These are phyloP conservation scores for Rhizomucor pusillus DNA, from an alignment of 371 early-diverging fungal species.

Conservation along the genomic window DNA sequence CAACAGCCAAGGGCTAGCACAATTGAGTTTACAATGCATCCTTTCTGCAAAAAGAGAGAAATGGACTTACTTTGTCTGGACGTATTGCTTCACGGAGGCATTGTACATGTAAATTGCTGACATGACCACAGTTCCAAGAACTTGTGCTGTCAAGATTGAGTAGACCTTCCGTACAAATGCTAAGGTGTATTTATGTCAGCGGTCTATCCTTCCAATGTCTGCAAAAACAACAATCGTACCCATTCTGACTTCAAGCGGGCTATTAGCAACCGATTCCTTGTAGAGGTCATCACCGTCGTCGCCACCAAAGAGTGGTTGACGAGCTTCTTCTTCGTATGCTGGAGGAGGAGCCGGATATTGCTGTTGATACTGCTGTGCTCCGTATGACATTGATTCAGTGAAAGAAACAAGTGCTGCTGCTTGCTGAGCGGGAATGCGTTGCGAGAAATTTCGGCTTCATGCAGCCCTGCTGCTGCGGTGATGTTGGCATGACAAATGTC, in stretches of 20 bases:
- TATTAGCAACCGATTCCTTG: conserved; percentile 56
- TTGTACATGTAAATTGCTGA: conserved; percentile 62
- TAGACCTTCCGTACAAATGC: conserved; percentile 83
- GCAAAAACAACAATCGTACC: conserved; percentile 24
- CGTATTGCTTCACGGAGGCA: conserved; percentile 42
- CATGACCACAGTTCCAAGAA: conserved; percentile 57
- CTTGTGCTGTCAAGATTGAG: conserved; percentile 67
- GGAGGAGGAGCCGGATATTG: conserved; percentile 48
- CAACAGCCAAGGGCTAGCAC: conserved; percentile 40
- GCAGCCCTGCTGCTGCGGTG: too few relatives aligned
- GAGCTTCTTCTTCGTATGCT: conserved; percentile 37
- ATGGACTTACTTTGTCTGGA: conserved; percentile 53
- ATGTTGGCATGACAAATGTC: too few relatives aligned
- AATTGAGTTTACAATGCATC: too few relatives aligned
- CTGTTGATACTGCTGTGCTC: conserved; percentile 11
- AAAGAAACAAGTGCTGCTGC: conserved; percentile 1
- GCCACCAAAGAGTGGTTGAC: conserved; percentile 29
- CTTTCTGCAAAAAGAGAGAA: too few relatives aligned
- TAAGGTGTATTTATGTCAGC: conserved; percentile 6
- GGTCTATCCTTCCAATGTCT: background rate
- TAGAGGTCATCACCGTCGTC: conserved; percentile 57
- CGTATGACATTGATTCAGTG: conserved; percentile 12
- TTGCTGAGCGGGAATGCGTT: background rate
- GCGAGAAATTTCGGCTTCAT: background rate
- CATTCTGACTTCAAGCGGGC: conserved; percentile 54